Evolutionary conservation across 768 basidiomycete species (phyloP), one percentile per base, ranked within the genome.

Genomic region (Xanthoconium stramineum): DNA sequence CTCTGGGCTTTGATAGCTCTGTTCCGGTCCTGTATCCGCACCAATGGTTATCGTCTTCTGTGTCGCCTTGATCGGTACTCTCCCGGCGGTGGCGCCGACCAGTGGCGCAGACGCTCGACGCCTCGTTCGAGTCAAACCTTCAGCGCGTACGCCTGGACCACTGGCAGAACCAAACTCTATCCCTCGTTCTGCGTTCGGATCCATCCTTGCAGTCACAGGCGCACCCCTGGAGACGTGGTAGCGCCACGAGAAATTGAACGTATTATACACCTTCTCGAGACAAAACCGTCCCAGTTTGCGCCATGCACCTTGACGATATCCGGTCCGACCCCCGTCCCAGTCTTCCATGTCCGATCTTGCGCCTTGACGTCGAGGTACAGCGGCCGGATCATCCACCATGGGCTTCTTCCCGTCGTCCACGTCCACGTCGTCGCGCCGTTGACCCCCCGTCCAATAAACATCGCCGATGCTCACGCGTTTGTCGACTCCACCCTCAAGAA

Each of bases 51-150:
- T 30, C 37, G 30, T 19, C 5, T 24, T 11, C 6, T 32, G 12
- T 4, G 17, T 15, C 11, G 33, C 33, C 39, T 32, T 28, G 42
- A n/a, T 14, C 8, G 44, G 33, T 30, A 5, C 39, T 8, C 48
- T 47, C 40, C 53, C 65, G 56, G 57, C 65, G 56, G 57, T 59
- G 57, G 59, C 57, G 53, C 53, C 52, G 58, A 56, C 43, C 43
- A 30, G 53, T 52, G 64, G 55, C 48, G 53, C 33, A 54, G 24
- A 54, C 32, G 19, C 15, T 28, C 42, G 24, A 38, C 14, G 37
- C 12, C 14, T 13, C 10, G 37, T 2, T 6, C 11, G 11, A 6
- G 37, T 38, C 37, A 13, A 38, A 17, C 14, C 37, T 13, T 15
- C 37, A 38, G 14, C 36, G 36, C 36, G 8, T 9, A 15, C 37